These are phyloP conservation scores for Canavalia ensiformis DNA, from an alignment of 306 rosid species.

Conservation along the genomic window DNA sequence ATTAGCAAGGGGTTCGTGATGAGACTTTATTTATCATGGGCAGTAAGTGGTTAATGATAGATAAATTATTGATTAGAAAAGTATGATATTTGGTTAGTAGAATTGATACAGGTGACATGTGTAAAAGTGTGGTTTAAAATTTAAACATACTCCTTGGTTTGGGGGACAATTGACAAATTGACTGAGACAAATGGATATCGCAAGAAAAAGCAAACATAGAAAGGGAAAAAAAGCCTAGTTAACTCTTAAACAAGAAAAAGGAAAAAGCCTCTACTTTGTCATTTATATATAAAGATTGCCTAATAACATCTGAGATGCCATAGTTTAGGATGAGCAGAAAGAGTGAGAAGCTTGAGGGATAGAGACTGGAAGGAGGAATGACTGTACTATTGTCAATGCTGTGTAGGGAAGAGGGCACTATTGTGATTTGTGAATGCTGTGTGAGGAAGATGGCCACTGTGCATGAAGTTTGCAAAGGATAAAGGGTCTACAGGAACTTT, in stretches of 20 bases:
- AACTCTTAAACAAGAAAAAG: not conserved
- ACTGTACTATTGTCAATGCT: not conserved
- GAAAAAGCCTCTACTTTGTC: not conserved
- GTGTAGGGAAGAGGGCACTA: not conserved
- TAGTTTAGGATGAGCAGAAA: not conserved
- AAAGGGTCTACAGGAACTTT: not conserved
- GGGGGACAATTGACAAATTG: not conserved
- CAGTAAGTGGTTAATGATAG: not conserved
- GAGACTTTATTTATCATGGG: not conserved
- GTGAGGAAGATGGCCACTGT: not conserved
- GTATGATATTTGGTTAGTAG: not conserved
- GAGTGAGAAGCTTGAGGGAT: not conserved
- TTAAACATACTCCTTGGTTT: not conserved
- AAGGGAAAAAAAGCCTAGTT: not conserved
- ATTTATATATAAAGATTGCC: not conserved
- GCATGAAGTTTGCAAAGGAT: not conserved
- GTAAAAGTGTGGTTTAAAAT: not conserved
- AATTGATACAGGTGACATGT: not conserved
- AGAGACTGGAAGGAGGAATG: not conserved
- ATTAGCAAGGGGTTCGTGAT: not conserved
- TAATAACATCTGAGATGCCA: not conserved
- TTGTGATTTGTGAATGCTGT: not conserved
- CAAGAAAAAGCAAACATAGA: not conserved
- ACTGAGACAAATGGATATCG: not conserved
- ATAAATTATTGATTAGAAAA: slow-evolving; percentile 23